A percentile compares a stretch with the other conserved stretches of the same genome.
phyloP scores from a whole-genome alignment of 164 flowering plant species.

The Aristolochia californica region DNA sequence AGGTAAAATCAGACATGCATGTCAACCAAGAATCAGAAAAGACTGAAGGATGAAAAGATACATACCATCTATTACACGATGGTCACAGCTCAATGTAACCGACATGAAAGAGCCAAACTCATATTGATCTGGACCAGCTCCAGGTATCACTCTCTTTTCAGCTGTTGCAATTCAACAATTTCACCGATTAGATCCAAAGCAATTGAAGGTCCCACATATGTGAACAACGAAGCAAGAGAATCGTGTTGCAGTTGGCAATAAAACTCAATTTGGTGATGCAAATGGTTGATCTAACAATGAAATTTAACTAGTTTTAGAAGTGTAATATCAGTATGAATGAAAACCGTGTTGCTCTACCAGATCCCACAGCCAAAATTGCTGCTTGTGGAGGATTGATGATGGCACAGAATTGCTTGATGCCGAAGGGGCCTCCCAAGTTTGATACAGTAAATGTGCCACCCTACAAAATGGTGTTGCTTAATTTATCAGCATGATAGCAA shows the following conservation, averaged over 20 bases:
- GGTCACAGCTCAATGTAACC: slow-evolving; percentile 91
- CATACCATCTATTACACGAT: slow-evolving; percentile 90
- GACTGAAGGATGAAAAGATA: no score
- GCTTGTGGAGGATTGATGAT: slow-evolving; percentile 92
- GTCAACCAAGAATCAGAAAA: no score
- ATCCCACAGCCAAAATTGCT: slow-evolving; percentile 94
- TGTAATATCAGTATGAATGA: background rate
- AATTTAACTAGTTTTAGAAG: background rate
- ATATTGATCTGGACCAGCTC: slow-evolving; percentile 45
- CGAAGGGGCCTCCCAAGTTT: slow-evolving; percentile 95
- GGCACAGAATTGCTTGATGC: slow-evolving; percentile 89
- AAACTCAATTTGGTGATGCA: no score
- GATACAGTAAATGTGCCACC: slow-evolving; percentile 94
- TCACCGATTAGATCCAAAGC: background rate
- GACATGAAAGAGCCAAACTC: slow-evolving; percentile 79
- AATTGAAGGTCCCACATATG: background rate
- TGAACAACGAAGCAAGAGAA: no score
- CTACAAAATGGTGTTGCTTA: slow-evolving; percentile 27
- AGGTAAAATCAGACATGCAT: no score
- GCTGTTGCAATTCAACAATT: slow-evolving; percentile 15
- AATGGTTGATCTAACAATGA: background rate
- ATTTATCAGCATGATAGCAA: background rate
- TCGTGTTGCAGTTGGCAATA: no score
- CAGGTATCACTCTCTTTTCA: slow-evolving; percentile 65
- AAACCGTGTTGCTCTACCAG: slow-evolving; percentile 39